Conservation (phyloP, 805 yeast genomes). For the Metschnikowia anglica region DNA sequence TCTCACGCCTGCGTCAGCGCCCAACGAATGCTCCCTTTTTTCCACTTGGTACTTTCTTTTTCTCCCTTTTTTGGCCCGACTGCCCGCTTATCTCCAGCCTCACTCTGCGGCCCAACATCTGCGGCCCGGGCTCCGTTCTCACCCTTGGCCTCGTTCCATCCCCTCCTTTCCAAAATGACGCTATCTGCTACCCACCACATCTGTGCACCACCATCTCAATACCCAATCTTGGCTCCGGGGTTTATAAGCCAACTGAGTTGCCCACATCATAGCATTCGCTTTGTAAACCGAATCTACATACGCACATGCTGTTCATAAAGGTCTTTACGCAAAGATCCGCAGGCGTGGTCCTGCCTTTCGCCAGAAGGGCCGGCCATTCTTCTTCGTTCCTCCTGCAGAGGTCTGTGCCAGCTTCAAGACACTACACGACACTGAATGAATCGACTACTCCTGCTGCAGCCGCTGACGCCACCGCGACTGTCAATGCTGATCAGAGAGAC, state of each 20-base stretch:
- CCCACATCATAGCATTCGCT: not conserved
- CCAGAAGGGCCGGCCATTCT: not conserved
- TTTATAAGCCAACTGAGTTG: slow-evolving; percentile 7
- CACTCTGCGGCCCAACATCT: not conserved
- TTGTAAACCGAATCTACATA: not conserved
- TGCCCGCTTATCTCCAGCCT: not conserved
- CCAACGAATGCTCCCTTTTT: no score
- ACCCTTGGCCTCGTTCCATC: no score
- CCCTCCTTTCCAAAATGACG: no score
- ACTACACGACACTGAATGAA: no score
- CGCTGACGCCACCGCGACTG: slow-evolving; percentile 75
- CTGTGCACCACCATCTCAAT: not conserved
- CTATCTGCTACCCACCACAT: not conserved
- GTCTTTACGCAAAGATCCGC: not conserved
- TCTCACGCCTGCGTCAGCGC: no score
- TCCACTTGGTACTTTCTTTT: no score
- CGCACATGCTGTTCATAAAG: not conserved
- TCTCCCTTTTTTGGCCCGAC: not conserved
- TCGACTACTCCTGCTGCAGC: slow-evolving; percentile 55
- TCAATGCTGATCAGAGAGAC: slow-evolving; percentile 60
- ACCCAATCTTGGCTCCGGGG: slow-evolving; percentile 5
- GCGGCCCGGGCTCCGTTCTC: not conserved
- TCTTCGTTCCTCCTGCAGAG: no score
- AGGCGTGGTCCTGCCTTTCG: not conserved
- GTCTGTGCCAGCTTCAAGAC: no score